Percentiles rank a stretch among this genome's conserved stretches.
Evolutionary conservation across 495 filamentous ascomycete genomes (phyloP).

Genomic region (Oleoguttula mirabilis): DNA sequence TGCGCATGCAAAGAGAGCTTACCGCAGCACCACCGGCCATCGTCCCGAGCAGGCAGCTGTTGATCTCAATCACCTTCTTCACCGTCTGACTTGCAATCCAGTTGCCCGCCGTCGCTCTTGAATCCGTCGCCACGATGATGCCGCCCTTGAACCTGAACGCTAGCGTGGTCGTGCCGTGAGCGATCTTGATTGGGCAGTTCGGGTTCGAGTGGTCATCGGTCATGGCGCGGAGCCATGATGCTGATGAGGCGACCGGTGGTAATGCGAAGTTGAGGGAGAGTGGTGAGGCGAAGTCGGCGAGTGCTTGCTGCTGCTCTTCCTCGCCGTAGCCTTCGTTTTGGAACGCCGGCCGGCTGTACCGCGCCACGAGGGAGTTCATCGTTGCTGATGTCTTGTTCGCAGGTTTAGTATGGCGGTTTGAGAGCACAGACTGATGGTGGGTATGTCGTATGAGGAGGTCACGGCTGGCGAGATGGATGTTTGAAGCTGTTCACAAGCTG

Average conservation of each 20-base stretch:
- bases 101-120: conserved; percentile 86
- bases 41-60: conserved; percentile 79
- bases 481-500: too few species aligned
- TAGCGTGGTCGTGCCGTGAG: conserved; percentile 97
- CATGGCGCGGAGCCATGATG: conserved; percentile 87
- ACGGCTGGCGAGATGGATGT: too few species aligned
- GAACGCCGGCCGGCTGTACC: conserved; percentile 66
- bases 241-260: conserved; percentile 72
- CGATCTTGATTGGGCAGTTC: conserved; percentile 94
- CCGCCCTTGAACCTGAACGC: conserved; percentile 95
- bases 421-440: too few species aligned
- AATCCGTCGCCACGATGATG: conserved; percentile 97
- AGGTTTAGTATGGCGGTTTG: too few species aligned
- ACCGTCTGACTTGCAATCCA: conserved; percentile 99
- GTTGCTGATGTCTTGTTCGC: too few species aligned
- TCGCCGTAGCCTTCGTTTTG: conserved; percentile 50
- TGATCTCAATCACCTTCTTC: conserved; percentile 98
- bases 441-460: too few species aligned
- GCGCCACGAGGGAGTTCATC: conserved; percentile 90
- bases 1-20: too few species aligned
- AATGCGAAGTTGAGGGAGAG: conserved; percentile 83
- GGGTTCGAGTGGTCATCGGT: conserved; percentile 97
- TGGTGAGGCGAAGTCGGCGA: conserved; percentile 51
- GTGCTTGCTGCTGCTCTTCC: conserved; percentile 65
- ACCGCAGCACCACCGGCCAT: conserved; percentile 97